These are phyloP conservation scores for Vitis labrusca DNA, from an alignment of 164 flowering plant genomes.

Conservation along the genomic window DNA sequence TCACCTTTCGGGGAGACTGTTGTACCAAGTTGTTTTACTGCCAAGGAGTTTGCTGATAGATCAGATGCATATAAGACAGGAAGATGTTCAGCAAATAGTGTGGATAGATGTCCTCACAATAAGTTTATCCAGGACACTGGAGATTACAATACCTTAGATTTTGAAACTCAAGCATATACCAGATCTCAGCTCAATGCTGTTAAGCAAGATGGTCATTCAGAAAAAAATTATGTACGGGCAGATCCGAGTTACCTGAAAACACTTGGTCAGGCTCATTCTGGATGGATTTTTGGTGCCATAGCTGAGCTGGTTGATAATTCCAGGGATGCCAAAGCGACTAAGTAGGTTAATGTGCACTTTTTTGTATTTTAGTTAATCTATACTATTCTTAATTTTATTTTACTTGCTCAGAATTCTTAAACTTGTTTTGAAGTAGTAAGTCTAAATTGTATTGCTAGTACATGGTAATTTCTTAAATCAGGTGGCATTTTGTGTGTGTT, in stretches of 20 bases:
- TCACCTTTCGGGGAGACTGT: background rate
- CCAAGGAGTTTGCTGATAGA: constrained; percentile 5
- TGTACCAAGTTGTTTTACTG: background rate
- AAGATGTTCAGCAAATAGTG: background rate
- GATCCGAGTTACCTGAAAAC: constrained; percentile 51
- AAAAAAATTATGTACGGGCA: constrained; percentile 28
- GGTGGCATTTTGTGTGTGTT: no score
- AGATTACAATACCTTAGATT: background rate
- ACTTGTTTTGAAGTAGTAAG: no score
- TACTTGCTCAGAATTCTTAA: background rate
- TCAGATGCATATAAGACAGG: background rate
- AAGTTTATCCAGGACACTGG: background rate
- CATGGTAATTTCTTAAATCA: no score
- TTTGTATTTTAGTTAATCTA: background rate
- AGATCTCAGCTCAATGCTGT: background rate
- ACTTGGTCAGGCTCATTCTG: constrained; percentile 52
- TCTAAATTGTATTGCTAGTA: no score
- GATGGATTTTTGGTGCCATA: constrained; percentile 68
- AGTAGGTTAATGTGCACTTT: constrained; percentile 21
- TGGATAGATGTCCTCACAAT: background rate
- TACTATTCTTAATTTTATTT: background rate
- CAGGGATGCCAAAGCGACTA: constrained; percentile 60
- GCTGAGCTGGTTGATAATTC: constrained; percentile 73
- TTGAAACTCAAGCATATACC: background rate
- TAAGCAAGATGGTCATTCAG: background rate